Conservation (phyloP, 2,329 filamentous ascomycete genomes). For the Neofusicoccum ribis region DNA sequence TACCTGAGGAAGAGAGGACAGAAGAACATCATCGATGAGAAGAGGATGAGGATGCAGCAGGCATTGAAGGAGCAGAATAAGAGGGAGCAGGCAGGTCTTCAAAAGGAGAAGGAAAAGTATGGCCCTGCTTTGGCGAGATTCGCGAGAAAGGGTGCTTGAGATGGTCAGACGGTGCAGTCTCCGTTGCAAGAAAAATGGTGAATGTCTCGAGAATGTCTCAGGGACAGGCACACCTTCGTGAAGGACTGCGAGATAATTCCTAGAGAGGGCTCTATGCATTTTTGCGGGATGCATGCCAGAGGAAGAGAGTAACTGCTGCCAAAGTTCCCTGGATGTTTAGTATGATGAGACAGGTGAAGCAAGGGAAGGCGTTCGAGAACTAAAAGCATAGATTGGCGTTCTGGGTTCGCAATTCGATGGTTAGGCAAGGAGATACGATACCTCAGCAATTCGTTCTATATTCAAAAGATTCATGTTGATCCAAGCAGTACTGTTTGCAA, state of each 20-base stretch:
- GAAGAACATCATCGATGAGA: constrained; percentile 95
- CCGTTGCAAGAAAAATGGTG: too few species aligned
- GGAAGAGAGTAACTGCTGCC: too few species aligned
- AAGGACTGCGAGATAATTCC: too few species aligned
- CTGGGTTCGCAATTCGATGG: background rate
- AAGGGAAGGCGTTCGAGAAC: background rate
- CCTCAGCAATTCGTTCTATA: background rate
- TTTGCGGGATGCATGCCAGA: too few species aligned
- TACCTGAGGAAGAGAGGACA: constrained; percentile 89
- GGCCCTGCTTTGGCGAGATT: constrained; percentile 87
- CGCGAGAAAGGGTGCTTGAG: constrained; percentile 60
- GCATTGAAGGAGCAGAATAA: constrained; percentile 69
- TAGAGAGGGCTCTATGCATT: too few species aligned
- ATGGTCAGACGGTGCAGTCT: background rate
- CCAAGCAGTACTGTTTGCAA: too few species aligned
- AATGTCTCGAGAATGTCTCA: too few species aligned
- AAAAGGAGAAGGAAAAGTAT: constrained; percentile 70
- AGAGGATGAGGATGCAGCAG: constrained; percentile 81
- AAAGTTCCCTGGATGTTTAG: too few species aligned
- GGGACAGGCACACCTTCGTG: too few species aligned
- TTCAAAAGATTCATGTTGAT: too few species aligned
- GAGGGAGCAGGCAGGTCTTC: constrained; percentile 66
- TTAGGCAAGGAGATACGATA: background rate
- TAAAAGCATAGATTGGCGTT: constrained; percentile 12
- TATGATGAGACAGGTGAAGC: too few species aligned